Conservation (phyloP, 192 early-diverging fungal species). For the Rhizophagus sp. region DNA sequence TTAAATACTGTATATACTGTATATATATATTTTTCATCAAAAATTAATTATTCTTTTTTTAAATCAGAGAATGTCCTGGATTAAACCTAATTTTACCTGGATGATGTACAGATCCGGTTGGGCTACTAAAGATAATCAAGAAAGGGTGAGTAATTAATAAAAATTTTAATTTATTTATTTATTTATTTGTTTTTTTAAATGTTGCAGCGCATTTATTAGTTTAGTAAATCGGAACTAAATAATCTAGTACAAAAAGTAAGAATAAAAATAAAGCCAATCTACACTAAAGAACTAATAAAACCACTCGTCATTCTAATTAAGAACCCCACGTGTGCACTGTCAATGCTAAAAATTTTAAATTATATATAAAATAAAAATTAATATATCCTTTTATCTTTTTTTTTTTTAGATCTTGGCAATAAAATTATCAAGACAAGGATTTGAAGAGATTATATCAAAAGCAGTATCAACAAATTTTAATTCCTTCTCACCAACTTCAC, state of each 20-base stretch:
- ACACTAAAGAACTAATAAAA: too few relatives aligned
- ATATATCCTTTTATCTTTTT: constrained; percentile 11
- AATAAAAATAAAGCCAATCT: too few relatives aligned
- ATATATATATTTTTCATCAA: too few relatives aligned
- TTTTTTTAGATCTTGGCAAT: constrained; percentile 38
- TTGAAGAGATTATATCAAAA: constrained; percentile 34
- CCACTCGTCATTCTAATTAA: too few relatives aligned
- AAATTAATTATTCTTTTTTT: neutral
- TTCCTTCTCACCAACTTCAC: constrained; percentile 16
- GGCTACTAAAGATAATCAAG: constrained; percentile 45
- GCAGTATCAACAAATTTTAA: constrained; percentile 29
- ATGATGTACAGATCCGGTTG: constrained; percentile 54
- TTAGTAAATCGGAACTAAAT: too few relatives aligned
- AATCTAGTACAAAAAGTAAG: too few relatives aligned
- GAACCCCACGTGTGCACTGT: too few relatives aligned
- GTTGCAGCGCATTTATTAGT: too few relatives aligned
- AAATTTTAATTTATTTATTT: neutral
- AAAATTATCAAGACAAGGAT: constrained; percentile 32
- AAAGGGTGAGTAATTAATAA: constrained; percentile 29
- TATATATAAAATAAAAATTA: too few relatives aligned
- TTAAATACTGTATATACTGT: too few relatives aligned
- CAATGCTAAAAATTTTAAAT: too few relatives aligned
- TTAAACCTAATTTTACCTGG: constrained; percentile 52
- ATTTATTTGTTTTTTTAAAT: too few relatives aligned
- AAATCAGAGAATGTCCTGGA: constrained; percentile 48